Evolutionary conservation across 305 asterid genomes (phyloP), one percentile per base, ranked within the genome.

Genomic region (Fraxinus angustifolia): DNA sequence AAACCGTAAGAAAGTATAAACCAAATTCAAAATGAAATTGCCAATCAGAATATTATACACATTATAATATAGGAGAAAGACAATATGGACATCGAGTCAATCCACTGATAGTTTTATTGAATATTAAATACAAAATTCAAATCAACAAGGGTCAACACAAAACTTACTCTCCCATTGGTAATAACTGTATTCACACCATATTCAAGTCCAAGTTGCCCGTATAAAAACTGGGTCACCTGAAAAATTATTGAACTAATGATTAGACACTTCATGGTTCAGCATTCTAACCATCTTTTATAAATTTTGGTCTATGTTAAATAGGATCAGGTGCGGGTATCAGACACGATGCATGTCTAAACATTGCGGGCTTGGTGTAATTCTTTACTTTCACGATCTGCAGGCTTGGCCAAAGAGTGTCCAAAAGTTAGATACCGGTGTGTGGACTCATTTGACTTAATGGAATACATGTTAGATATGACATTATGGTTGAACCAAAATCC

Each of bases 81-180:
- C 17, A 85, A 82, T 36, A 68, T 34, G 26, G 77, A 14, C 28
- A 53, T 45, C 67, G 36, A 38, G 71, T 7, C 68, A 8, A 50
- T 72, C 26, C 26, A 70, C 17, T 70, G 36, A 56, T 42, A 68
- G 50, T 23, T 85, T 53, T 68, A 73, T 78, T 67, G 58, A 62
- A 17, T 53, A 53, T 17, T n/a, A 53, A 53, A 17, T 17, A 53
- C 26, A 53, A 75, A 38, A 81, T 78, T 6, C 62, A 70, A 83
- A 87, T 71, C 74, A 82, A 77, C 62, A 65, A 81, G 77, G 67
- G 80, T 78, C 83, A 79, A 85, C 70, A 65, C 26, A 36, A 79
- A 79, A 87, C 99, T 89, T 87, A 96, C 99, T 90, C 98, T 94
- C 84, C 99, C 99, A 89, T 94, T 96, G 81, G 99, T 96, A 86